Conservation (phyloP, 1,284 basidiomycete genomes). For the Cronartium quercuum region DNA sequence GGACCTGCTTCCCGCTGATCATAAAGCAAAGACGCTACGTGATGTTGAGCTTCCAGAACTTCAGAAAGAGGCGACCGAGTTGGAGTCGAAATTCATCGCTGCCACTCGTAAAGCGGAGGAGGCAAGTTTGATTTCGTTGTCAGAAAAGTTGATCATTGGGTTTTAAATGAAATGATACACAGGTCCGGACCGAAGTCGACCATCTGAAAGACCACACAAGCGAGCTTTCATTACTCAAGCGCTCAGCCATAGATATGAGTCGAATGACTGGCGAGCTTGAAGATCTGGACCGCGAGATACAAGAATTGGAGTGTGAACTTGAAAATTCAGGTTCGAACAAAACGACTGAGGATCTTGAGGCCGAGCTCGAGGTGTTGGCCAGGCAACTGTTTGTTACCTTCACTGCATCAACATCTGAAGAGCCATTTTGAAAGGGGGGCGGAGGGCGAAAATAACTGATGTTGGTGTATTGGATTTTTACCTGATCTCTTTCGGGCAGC, state of each 20-base stretch:
- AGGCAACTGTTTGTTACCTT: conserved; percentile 60
- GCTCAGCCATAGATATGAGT: conserved; percentile 60
- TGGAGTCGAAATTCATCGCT: conserved; percentile 57
- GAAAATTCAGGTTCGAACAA: conserved; percentile 65
- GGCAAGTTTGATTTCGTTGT: conserved; percentile 50
- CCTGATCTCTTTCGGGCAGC: neutral
- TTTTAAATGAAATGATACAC: neutral
- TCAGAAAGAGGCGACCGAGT: conserved; percentile 60
- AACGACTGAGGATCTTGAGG: conserved; percentile 76
- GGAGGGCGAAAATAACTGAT: too few relatives aligned
- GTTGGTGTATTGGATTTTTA: neutral
- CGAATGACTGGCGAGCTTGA: conserved; percentile 63
- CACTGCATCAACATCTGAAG: neutral
- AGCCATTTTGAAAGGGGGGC: too few relatives aligned
- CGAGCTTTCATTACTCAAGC: conserved; percentile 62
- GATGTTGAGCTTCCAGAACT: conserved; percentile 62
- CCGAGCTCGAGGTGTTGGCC: conserved; percentile 61
- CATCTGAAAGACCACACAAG: conserved; percentile 51
- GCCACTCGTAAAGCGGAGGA: conserved; percentile 58
- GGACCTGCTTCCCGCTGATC: conserved; percentile 55
- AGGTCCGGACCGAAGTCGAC: conserved; percentile 46
- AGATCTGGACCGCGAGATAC: conserved; percentile 61
- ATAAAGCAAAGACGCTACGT: conserved; percentile 54
- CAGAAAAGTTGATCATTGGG: neutral
- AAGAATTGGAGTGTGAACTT: conserved; percentile 64